Evolutionary conservation across 1,284 basidiomycete species (phyloP).

Genomic region (Cryptococcus sp.): DNA sequence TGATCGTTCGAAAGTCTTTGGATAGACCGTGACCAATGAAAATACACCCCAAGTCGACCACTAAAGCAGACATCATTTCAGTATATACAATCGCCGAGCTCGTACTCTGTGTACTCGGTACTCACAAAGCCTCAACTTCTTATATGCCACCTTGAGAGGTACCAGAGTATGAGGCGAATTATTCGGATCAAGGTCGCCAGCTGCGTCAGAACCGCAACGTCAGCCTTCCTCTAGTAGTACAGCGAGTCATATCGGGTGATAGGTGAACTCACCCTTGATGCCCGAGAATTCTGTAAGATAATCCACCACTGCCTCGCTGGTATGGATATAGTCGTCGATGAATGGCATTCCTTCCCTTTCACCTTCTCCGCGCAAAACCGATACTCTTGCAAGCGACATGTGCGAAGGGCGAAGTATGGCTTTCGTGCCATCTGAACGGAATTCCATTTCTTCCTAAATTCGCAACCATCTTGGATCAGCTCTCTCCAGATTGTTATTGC

Average conservation of each 20-base stretch:
- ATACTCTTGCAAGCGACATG: constrained; percentile 90
- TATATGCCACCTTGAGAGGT: constrained; percentile 93
- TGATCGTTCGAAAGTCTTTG: constrained; percentile 99
- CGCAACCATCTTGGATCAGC: constrained; percentile 2
- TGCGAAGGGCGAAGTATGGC: constrained; percentile 88
- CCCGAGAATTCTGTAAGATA: constrained; percentile 97
- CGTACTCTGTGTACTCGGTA: background rate
- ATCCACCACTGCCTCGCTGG: constrained; percentile 90
- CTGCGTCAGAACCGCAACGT: constrained; percentile 53
- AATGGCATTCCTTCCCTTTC: constrained; percentile 79
- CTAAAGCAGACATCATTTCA: constrained; percentile 16
- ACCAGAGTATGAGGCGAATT: constrained; percentile 85
- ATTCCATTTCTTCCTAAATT: constrained; percentile 87
- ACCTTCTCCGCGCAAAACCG: constrained; percentile 85
- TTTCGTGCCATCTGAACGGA: constrained; percentile 90
- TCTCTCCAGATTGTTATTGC: background rate
- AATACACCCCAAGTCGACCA: constrained; percentile 93
- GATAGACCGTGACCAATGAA: constrained; percentile 98
- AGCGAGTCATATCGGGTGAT: background rate
- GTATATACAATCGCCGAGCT: too few relatives aligned
- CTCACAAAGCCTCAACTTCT: constrained; percentile 79
- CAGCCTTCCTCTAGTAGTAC: background rate
- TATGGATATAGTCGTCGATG: constrained; percentile 97
- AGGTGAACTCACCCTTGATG: constrained; percentile 70
- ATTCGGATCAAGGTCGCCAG: constrained; percentile 85